Evolutionary conservation across 2,329 filamentous ascomycete species (phyloP).

Genomic region (Amauroascus niger): DNA sequence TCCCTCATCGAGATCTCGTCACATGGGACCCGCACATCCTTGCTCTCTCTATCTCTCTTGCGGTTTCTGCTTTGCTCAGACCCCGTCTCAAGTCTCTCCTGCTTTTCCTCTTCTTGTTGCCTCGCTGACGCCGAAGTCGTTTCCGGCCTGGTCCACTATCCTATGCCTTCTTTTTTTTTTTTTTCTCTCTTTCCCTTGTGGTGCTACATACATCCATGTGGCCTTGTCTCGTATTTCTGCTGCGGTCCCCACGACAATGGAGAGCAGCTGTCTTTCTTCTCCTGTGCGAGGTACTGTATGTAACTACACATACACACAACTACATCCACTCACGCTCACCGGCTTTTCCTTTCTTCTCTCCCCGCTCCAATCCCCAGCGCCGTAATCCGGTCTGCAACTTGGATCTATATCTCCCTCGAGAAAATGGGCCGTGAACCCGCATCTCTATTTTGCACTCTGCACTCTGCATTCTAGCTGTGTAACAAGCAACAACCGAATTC

Average conservation of each 20-base stretch:
- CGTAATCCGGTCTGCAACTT: neutral
- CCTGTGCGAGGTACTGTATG: too few species aligned
- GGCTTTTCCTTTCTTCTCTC: neutral
- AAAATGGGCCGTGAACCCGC: neutral
- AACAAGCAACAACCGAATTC: neutral
- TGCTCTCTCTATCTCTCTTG: too few species aligned
- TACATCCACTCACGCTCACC: too few species aligned
- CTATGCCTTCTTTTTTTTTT: too few species aligned
- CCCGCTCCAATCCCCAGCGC: constrained; percentile 1
- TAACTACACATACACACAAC: neutral
- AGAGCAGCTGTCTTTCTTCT: too few species aligned
- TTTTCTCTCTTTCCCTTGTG: neutral
- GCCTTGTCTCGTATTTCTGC: constrained; percentile 9
- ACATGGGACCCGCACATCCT: too few species aligned
- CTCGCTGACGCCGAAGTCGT: constrained; percentile 2
- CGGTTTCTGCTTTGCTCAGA: too few species aligned
- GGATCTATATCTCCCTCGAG: neutral
- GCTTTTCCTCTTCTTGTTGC: neutral
- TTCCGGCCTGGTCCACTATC: neutral
- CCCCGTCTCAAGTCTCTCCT: too few species aligned
- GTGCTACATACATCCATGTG: too few species aligned
- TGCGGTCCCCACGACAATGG: too few species aligned
- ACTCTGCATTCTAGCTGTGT: neutral
- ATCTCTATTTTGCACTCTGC: neutral
- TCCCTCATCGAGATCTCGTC: too few species aligned